Percentiles rank a stretch among this genome's conserved stretches.
Evolutionary conservation across 352 stramenopile species (phyloP).

Genomic region (Pythium utonaiense): DNA sequence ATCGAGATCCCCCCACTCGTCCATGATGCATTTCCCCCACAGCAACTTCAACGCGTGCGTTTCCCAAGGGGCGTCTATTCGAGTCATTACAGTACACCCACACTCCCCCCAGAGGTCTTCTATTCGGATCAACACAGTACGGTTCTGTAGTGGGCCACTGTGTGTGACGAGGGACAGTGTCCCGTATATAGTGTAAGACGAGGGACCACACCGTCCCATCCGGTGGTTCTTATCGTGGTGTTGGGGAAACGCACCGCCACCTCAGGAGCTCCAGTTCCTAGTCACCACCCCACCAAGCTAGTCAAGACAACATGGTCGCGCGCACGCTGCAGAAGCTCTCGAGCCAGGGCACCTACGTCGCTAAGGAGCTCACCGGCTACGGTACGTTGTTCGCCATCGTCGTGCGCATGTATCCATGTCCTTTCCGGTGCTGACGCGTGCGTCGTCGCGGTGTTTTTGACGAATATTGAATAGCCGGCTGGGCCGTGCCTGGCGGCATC

Average conservation of each 20-base stretch:
- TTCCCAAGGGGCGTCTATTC: conserved; percentile 14
- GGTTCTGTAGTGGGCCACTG: not conserved
- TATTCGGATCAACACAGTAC: not conserved
- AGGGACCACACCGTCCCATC: conserved; percentile 5
- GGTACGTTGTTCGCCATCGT: conserved; percentile 30
- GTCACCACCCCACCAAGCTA: not conserved
- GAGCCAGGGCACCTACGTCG: conserved; percentile 40
- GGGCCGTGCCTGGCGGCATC: conserved; percentile 45
- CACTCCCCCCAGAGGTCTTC: not conserved
- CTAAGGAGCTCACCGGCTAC: conserved; percentile 46
- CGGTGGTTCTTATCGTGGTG: conserved; percentile 22
- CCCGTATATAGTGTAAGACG: not conserved
- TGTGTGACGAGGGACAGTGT: conserved; percentile 7
- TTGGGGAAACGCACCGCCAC: conserved; percentile 13
- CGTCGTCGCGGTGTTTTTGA: conserved; percentile 5
- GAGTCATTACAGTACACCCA: not conserved
- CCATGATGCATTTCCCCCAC: conserved; percentile 2
- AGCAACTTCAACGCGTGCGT: conserved; percentile 6
- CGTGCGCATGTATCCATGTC: not conserved
- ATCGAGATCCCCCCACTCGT: conserved; percentile 49
- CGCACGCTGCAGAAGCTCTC: conserved; percentile 36
- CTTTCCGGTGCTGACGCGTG: not conserved
- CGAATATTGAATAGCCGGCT: conserved; percentile 30
- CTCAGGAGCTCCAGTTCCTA: conserved; percentile 1
- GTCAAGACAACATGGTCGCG: conserved; percentile 30